Base-by-base conservation (phyloP, 139 green algal species). In the Picochlorum costavermella region DNA sequence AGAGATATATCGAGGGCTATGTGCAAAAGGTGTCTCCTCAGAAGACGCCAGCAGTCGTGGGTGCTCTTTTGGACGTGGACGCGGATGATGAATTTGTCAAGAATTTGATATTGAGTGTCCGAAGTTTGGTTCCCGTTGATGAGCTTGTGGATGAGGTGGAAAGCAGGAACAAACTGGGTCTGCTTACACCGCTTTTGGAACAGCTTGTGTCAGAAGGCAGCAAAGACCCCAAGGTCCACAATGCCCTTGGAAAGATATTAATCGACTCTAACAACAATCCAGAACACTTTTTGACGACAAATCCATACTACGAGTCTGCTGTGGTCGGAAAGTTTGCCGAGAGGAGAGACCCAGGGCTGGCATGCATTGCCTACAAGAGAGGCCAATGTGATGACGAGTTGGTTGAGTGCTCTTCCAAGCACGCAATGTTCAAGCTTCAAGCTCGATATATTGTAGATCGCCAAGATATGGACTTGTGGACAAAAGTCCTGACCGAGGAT, bases 251-350 rank as follows among this genome's bases (percentile, higher is more conserved):
- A 67, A 99, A 98, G 84, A 96, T 98, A 82, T 96, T 98, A 77
- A 93, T 99, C 50, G 94, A 99, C 73, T 89, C 87, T 67, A 98
- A 98, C 83, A 98, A 97, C 82, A 99, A 99, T 83, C 94, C 94
- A 1, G 94, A 99, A 80, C 94, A 99, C 81, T 99, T 98, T 88
- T 81, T 99, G 16, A 96, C 85, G 53, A 98, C 94, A 74, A 99
- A 99, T 81, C 92, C 94, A 40, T 97, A 96, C 86, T 99, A 99
- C 67, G 86, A 99, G 75, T 87, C 80, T n/a, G 29, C 58, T 26
- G 59, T 82, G 33, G 76, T 87, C 23, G 88, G 82, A 69, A 91
- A 90, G 74, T 97, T 97, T 79, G 94, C 89, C 17, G 94, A 98
- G 85, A 96, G 95, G 83, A 84, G 94, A 23, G 94, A 99, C 81